A percentile compares a stretch with the other conserved stretches of the same genome.
These are phyloP conservation scores for Lentinula sp. DNA, from an alignment of 768 basidiomycete genomes.

Conservation along the genomic window DNA sequence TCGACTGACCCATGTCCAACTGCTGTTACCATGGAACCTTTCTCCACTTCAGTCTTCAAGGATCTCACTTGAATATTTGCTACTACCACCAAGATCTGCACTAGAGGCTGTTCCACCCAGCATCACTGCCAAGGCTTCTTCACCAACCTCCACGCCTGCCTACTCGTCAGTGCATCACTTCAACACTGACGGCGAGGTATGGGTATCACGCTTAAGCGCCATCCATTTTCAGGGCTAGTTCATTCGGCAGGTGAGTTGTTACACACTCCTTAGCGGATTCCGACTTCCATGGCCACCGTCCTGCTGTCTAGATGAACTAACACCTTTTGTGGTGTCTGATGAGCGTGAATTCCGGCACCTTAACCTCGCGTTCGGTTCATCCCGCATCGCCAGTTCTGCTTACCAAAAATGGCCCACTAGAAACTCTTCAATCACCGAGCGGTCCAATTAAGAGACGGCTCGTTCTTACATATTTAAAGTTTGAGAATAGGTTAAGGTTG, in stretches of 20 bases:
- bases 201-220: conserved; percentile 84
- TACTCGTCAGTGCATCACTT: conserved; percentile 70
- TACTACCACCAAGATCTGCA: conserved; percentile 88
- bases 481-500: conserved; percentile 81
- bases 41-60: conserved; percentile 87
- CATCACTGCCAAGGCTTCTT: conserved; percentile 75
- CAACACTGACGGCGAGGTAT: conserved; percentile 75
- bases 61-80: conserved; percentile 85
- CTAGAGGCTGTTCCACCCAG: conserved; percentile 73
- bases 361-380: conserved; percentile 66
- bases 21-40: conserved; percentile 85
- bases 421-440: conserved; percentile 79
- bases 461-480: conserved; percentile 84
- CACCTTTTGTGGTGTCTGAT: conserved; percentile 83
- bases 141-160: conserved; percentile 74
- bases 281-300: conserved; percentile 85
- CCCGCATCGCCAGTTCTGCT: conserved; percentile 67
- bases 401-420: conserved; percentile 77
- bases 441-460: conserved; percentile 78
- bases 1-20: conserved; percentile 84
- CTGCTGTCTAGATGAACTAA: conserved; percentile 87
- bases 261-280: conserved; percentile 84
- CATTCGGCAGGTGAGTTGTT: conserved; percentile 88
- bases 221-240: conserved; percentile 91
- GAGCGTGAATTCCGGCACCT: conserved; percentile 80